These are phyloP conservation scores for Magnaporthiopsis incrustans DNA, from an alignment of 2,329 filamentous ascomycete genomes.

Conservation along the genomic window DNA sequence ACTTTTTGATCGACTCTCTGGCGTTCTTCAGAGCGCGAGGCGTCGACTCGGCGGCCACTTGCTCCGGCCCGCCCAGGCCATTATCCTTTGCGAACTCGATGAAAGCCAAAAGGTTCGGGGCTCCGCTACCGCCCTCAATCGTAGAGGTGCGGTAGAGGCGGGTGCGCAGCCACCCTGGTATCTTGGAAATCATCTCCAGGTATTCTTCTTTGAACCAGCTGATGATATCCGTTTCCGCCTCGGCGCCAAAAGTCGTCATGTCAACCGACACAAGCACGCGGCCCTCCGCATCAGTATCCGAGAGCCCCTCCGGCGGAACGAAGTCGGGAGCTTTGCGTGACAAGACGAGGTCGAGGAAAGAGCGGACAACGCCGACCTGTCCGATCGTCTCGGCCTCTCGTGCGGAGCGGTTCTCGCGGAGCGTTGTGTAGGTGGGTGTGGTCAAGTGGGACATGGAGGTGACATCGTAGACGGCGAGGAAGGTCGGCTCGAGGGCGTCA, in stretches of 20 bases:
- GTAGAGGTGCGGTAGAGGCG: constrained; percentile 61
- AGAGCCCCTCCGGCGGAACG: constrained; percentile 48
- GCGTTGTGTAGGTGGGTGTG: constrained; percentile 58
- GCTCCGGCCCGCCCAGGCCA: constrained; percentile 56
- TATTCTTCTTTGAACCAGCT: constrained; percentile 74
- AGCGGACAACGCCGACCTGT: constrained; percentile 57
- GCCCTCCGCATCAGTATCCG: constrained; percentile 50
- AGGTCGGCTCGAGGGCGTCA: constrained; percentile 57
- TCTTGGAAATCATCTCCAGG: constrained; percentile 59
- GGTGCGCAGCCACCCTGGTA: constrained; percentile 72
- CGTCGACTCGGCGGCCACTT: constrained; percentile 55
- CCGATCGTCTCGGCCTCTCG: constrained; percentile 47
- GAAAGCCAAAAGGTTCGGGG: constrained; percentile 52
- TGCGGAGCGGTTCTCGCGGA: constrained; percentile 49
- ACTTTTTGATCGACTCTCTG: neutral
- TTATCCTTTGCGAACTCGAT: constrained; percentile 66
- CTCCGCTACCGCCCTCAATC: constrained; percentile 46
- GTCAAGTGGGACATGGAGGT: constrained; percentile 64
- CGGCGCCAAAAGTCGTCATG: constrained; percentile 39
- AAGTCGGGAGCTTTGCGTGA: constrained; percentile 49
- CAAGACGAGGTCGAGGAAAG: constrained; percentile 60
- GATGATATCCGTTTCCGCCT: constrained; percentile 45
- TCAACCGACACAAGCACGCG: constrained; percentile 56
- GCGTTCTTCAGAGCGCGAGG: constrained; percentile 36
- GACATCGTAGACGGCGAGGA: constrained; percentile 76